Conservation (phyloP, 805 yeast genomes). For the Candida qinlingensis region DNA sequence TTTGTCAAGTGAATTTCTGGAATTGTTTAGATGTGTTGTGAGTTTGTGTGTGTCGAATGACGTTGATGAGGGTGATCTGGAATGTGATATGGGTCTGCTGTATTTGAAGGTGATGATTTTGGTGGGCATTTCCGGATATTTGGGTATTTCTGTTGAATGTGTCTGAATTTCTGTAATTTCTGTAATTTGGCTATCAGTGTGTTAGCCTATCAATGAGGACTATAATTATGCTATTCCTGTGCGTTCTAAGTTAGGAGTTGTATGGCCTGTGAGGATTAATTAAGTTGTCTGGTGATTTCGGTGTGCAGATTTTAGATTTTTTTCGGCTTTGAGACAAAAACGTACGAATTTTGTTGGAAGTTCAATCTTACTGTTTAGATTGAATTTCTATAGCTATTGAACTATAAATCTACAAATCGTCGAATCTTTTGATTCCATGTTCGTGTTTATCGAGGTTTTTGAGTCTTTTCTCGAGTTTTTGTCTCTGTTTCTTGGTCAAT, state of each 20-base stretch:
- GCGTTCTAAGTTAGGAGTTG: too few relatives aligned
- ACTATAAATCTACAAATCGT: constrained; percentile 37
- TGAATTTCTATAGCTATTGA: too few relatives aligned
- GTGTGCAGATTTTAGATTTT: neutral
- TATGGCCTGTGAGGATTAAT: too few relatives aligned
- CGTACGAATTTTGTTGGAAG: neutral
- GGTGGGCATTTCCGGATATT: neutral
- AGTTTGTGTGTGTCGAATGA: neutral
- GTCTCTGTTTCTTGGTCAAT: constrained; percentile 18
- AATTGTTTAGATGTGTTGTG: neutral
- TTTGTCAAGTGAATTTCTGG: neutral
- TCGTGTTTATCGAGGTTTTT: constrained; percentile 46
- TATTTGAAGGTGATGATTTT: constrained; percentile 5
- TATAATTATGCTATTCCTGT: too few relatives aligned
- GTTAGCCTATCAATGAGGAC: neutral
- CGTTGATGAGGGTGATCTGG: neutral
- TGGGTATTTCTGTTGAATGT: neutral
- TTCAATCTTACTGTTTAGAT: too few relatives aligned
- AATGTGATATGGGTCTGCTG: neutral
- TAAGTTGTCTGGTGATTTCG: neutral
- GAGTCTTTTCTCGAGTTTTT: constrained; percentile 15
- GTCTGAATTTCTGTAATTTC: neutral
- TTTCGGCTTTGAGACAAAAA: neutral
- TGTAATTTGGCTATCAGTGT: neutral
- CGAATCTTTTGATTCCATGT: constrained; percentile 63